Evolutionary conservation across 345 rosid genomes (phyloP), one percentile per base, ranked within the genome.

Genomic region (Eucalyptus sp.): DNA sequence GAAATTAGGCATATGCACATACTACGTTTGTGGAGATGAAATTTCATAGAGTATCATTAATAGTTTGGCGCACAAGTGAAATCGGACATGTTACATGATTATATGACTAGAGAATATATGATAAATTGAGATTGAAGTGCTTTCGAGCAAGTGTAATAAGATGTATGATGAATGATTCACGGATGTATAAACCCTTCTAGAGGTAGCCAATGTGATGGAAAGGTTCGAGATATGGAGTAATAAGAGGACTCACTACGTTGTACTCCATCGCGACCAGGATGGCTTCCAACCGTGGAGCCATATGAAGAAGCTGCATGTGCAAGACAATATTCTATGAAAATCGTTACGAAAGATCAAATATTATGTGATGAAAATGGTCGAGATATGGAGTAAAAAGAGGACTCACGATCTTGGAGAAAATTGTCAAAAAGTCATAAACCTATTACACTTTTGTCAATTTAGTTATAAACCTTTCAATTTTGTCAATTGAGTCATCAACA

Each of bases 251-350:
- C 43, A 31, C 68, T 29, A 17, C 0, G 0, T 3, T 3, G 0
- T 1, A 0, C 0, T 52, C 24, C 58, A 52, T 0, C 58, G 0
- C 0, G 68, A 60, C 1, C 0, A 27, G 68, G 0, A 1, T 4
- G 29, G 62, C 27, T 56, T 56, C 6, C 3, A 29, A n/a, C n/a
- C n/a, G n/a, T n/a, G n/a, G n/a, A n/a, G 0, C 0, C 27, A 37
- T 4, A 4, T 37, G 37, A 37, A 37, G 37, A 4, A 37, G 4
- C 3, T 37, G 4, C 37, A 3, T 37, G 3, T 25, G 13, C 33
- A 0, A 7, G 41, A n/a, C 37, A 16, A 66, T n/a, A 7, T 64
- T n/a, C 10, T 6, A 64, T 64, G 76, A n/a, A 7, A 66, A 66
- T 7, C 10, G 3, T 66, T n/a, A n/a, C 4, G 20, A 66, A 66